These are phyloP conservation scores for Chara braunii DNA, from an alignment of 139 green algal species.

Conservation along the genomic window DNA sequence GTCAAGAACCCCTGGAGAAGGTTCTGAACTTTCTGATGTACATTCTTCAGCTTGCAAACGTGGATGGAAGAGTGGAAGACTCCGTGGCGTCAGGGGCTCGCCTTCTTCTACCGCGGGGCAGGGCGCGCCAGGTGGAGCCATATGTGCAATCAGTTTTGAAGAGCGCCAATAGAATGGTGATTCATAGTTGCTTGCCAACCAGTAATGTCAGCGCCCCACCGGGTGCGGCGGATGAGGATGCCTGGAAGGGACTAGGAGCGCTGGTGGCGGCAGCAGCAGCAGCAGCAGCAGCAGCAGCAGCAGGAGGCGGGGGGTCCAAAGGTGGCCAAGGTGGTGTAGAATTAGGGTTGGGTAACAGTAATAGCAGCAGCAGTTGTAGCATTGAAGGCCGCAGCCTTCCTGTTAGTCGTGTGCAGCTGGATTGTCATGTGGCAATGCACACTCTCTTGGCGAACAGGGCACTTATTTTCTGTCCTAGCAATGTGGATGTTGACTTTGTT, in stretches of 20 bases:
- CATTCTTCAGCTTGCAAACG: slow-evolving; percentile 19
- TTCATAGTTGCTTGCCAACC: no score
- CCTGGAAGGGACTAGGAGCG: no score
- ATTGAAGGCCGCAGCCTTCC: no score
- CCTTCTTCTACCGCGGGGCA: neutral
- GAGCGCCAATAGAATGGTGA: slow-evolving; percentile 8
- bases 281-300: no score
- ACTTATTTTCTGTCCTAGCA: slow-evolving; percentile 1
- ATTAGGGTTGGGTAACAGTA: no score
- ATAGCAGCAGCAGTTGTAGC: no score
- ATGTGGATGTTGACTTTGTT: slow-evolving; percentile 20
- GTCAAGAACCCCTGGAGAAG: neutral
- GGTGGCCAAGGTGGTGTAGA: no score
- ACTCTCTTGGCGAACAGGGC: slow-evolving; percentile 3
- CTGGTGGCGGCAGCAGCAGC: no score
- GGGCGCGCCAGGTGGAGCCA: neutral
- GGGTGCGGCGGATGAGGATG: no score
- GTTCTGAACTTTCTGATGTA: slow-evolving; percentile 32
- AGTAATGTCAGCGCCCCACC: no score
- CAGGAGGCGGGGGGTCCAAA: no score
- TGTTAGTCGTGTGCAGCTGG: no score
- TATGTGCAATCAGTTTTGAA: slow-evolving; percentile 17
- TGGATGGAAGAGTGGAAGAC: slow-evolving; percentile 14
- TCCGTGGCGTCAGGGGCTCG: neutral
- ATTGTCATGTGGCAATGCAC: slow-evolving; percentile 7